Evolutionary conservation across 2,329 filamentous ascomycete species (phyloP).

Genomic region (Botrytis fabae): DNA sequence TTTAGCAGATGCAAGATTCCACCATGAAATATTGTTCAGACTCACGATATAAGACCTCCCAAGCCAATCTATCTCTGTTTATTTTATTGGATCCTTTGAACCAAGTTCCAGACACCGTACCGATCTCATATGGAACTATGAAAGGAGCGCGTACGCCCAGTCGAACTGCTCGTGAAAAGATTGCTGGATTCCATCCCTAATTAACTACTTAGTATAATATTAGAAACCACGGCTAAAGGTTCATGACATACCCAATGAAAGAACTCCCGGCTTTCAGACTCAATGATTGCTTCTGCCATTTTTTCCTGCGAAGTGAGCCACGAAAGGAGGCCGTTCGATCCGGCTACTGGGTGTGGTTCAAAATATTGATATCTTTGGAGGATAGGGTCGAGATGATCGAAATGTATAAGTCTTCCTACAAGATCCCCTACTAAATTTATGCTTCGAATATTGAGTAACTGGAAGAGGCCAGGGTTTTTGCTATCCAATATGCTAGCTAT

Average conservation of each 20-base stretch:
- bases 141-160: neutral
- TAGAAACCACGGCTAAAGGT: neutral
- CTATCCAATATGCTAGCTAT: neutral
- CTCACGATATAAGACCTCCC: neutral
- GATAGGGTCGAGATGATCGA: neutral
- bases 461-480: no score
- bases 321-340: slow-evolving; percentile 7
- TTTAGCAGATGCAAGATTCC: neutral
- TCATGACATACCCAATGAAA: slow-evolving; percentile 9
- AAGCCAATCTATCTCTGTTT: neutral
- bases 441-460: neutral
- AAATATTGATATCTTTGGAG: neutral
- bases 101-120: neutral
- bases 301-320: slow-evolving; percentile 10
- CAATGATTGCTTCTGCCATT: neutral
- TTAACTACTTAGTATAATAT: neutral
- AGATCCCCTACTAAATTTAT: slow-evolving; percentile 2
- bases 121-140: slow-evolving; percentile 4
- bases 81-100: neutral
- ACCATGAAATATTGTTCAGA: neutral
- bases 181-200: slow-evolving; percentile 14
- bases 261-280: neutral
- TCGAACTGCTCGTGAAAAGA: slow-evolving; percentile 9
- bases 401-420: slow-evolving; percentile 12
- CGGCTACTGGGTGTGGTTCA: slow-evolving; percentile 10